phyloP scores from a whole-genome alignment of 768 basidiomycete species.

The Pisolithus sp. region DNA sequence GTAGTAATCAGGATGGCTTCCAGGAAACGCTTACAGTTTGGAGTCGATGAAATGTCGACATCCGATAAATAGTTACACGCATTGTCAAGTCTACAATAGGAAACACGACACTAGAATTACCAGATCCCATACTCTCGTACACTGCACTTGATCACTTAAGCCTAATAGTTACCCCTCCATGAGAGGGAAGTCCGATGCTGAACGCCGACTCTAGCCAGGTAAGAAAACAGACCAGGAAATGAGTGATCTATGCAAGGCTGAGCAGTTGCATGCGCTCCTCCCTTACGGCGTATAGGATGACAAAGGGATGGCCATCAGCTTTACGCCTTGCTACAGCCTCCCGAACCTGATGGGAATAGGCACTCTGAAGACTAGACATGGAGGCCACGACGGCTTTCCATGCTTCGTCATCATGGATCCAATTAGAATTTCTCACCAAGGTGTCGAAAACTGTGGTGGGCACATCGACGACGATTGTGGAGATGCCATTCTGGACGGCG shows the following conservation, averaged over 20 bases:
- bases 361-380: conserved; percentile 52
- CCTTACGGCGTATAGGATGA: conserved; percentile 59
- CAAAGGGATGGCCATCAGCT: conserved; percentile 53
- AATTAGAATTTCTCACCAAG: conserved; percentile 49
- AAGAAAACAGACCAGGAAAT: no score
- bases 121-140: no score
- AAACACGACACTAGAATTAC: no score
- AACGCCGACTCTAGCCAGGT: no score
- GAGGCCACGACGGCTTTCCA: conserved; percentile 55
- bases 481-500: conserved; percentile 53
- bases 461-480: conserved; percentile 70
- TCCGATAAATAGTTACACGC: no score
- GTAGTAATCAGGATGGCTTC: conserved; percentile 35
- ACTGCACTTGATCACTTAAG: no score
- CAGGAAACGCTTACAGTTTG: conserved; percentile 31
- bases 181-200: no score
- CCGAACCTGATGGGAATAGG: conserved; percentile 62
- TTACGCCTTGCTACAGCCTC: conserved; percentile 60
- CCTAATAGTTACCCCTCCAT: no score
- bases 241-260: conserved; percentile 23
- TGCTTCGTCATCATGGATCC: conserved; percentile 71
- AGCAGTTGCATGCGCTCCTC: conserved; percentile 68
- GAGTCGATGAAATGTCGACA: conserved; percentile 6
- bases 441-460: conserved; percentile 52
- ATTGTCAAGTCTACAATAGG: no score